Conservation (phyloP, 352 stramenopile species). For the Phytopythium kandeliae region DNA sequence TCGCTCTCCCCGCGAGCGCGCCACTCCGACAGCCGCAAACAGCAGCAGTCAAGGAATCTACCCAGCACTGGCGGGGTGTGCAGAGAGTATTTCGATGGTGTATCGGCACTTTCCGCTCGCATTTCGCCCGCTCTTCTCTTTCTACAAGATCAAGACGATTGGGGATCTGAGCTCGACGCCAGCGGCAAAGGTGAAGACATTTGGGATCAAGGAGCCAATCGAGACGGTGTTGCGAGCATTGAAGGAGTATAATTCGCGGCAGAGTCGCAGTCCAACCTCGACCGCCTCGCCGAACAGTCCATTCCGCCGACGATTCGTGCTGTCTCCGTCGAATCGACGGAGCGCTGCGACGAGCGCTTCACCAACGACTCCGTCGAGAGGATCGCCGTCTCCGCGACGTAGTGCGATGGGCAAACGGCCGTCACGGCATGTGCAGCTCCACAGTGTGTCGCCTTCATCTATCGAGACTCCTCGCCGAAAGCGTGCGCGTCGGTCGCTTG, state of each 20-base stretch:
- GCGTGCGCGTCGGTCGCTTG: constrained; percentile 33
- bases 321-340: constrained; percentile 13
- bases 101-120: constrained; percentile 46
- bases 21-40: no score
- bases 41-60: constrained; percentile 25
- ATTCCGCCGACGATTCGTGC: constrained; percentile 20
- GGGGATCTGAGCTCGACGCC: constrained; percentile 52
- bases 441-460: constrained; percentile 13
- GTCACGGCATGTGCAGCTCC: constrained; percentile 6
- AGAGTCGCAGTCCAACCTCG: constrained; percentile 10
- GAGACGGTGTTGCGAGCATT: constrained; percentile 46
- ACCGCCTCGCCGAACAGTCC: constrained; percentile 30
- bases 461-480: constrained; percentile 38
- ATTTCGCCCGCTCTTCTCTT: constrained; percentile 51
- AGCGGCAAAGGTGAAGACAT: constrained; percentile 41
- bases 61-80: constrained; percentile 34
- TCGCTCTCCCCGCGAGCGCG: neutral
- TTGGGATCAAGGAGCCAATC: constrained; percentile 57
- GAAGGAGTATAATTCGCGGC: constrained; percentile 40
- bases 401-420: constrained; percentile 26
- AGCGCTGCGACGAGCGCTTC: neutral
- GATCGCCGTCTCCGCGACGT: constrained; percentile 25
- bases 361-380: constrained; percentile 10
- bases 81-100: constrained; percentile 39
- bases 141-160: constrained; percentile 67